A percentile compares a stretch with the other conserved stretches of the same genome.
phyloP scores from a whole-genome alignment of 768 basidiomycete species.

The Amylocystis lapponica region DNA sequence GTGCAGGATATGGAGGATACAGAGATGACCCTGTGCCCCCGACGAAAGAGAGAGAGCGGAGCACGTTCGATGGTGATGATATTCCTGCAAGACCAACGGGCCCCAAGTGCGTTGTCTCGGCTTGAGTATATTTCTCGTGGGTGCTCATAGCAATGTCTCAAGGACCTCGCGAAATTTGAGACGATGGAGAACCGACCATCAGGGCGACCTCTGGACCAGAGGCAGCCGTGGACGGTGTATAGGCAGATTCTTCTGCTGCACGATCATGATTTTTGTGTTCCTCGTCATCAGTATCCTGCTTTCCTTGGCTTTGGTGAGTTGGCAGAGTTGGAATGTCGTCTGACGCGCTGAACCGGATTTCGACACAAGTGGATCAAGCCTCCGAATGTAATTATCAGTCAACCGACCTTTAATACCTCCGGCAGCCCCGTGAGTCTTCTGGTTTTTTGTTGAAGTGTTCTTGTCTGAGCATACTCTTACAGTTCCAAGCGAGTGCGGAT shows the following conservation, averaged over 20 bases:
- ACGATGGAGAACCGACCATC: slow-evolving; percentile 42
- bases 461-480: too few species aligned
- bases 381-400: slow-evolving; percentile 57
- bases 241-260: slow-evolving; percentile 73
- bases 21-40: slow-evolving; percentile 19
- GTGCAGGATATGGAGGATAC: slow-evolving; percentile 11
- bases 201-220: slow-evolving; percentile 66
- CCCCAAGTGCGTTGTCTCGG: slow-evolving; percentile 15
- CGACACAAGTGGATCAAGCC: slow-evolving; percentile 66
- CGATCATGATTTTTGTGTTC: slow-evolving; percentile 59
- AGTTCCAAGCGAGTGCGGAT: too few species aligned
- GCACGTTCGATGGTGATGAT: slow-evolving; percentile 14
- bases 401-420: slow-evolving; percentile 29
- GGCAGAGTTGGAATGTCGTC: too few species aligned
- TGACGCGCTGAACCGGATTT: too few species aligned
- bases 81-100: slow-evolving; percentile 10
- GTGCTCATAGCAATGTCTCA: not conserved
- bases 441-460: not conserved
- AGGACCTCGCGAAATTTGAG: slow-evolving; percentile 20
- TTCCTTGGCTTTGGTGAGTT: slow-evolving; percentile 59
- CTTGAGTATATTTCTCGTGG: not conserved
- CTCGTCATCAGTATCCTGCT: slow-evolving; percentile 61
- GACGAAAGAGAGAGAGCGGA: slow-evolving; percentile 17
- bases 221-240: slow-evolving; percentile 56
- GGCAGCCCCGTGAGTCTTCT: slow-evolving; percentile 40